These are phyloP conservation scores for Talaromyces marneffei DNA, from an alignment of 2,329 filamentous ascomycete genomes.

Conservation along the genomic window DNA sequence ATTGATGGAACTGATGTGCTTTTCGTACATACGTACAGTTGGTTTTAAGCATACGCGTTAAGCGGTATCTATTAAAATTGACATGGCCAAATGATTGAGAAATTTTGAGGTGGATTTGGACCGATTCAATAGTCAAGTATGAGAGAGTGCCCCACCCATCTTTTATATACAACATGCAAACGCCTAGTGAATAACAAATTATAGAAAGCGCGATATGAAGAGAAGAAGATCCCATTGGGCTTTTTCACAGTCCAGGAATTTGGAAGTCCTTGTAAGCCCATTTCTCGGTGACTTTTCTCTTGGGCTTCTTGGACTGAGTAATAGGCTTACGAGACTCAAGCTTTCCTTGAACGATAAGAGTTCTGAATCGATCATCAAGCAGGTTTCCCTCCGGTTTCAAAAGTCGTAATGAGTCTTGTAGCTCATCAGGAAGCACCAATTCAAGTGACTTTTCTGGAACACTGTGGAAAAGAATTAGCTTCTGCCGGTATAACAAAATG, in stretches of 20 bases:
- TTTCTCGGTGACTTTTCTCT: slow-evolving; percentile 81
- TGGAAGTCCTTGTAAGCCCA: slow-evolving; percentile 96
- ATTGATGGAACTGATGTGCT: background rate
- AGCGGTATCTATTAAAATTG: background rate
- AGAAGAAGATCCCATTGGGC: background rate
- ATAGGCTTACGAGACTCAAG: slow-evolving; percentile 75
- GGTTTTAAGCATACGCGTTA: background rate
- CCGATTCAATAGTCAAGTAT: background rate
- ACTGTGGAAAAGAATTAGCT: slow-evolving; percentile 24
- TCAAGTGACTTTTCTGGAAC: slow-evolving; percentile 71
- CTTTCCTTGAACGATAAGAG: slow-evolving; percentile 79
- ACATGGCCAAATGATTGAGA: background rate
- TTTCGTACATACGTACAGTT: background rate
- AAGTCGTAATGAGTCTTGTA: slow-evolving; percentile 72
- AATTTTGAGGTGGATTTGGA: background rate
- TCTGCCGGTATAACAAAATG: background rate
- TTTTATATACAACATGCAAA: slow-evolving; percentile 9
- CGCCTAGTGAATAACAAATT: background rate
- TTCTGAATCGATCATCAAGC: slow-evolving; percentile 85
- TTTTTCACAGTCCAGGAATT: slow-evolving; percentile 35
- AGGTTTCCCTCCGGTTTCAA: slow-evolving; percentile 95
- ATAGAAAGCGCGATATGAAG: too few species aligned
- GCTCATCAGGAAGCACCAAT: slow-evolving; percentile 73
- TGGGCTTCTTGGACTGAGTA: slow-evolving; percentile 75
- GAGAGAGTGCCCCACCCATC: background rate